A percentile compares a stretch with the other conserved stretches of the same genome.
phyloP scores from a whole-genome alignment of 805 yeast species.

The Zygosaccharomyces rouxii region DNA sequence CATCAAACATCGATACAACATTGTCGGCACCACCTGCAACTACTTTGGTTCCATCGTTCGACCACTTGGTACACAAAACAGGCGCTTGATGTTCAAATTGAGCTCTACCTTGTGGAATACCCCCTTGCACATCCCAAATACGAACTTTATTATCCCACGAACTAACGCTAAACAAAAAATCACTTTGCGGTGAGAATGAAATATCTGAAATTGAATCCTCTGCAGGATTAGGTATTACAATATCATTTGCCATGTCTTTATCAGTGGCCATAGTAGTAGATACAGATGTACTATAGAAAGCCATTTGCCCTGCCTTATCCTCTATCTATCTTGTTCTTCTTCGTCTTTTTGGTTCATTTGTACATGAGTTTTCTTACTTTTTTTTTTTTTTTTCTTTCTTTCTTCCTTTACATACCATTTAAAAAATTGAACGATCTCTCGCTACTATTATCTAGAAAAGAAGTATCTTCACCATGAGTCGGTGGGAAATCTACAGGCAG shows the following conservation, averaged over 20 bases:
- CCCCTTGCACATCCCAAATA: conserved; percentile 80
- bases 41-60: conserved; percentile 80
- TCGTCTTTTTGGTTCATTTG: conserved; percentile 6
- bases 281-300: conserved; percentile 20
- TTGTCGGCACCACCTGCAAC: conserved; percentile 90
- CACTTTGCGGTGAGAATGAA: conserved; percentile 82
- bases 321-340: not conserved
- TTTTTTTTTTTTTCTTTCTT: conserved; percentile 5
- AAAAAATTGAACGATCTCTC: conserved; percentile 3
- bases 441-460: not conserved
- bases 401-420: conserved; percentile 2
- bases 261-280: conserved; percentile 31
- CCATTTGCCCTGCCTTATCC: conserved; percentile 14
- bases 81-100: conserved; percentile 88
- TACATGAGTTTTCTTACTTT: conserved; percentile 8
- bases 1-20: conserved; percentile 76
- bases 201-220: conserved; percentile 85
- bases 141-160: conserved; percentile 96
- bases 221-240: conserved; percentile 73
- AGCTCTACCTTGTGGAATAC: conserved; percentile 83
- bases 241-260: conserved; percentile 55
- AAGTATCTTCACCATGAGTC: not conserved
- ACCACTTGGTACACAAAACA: conserved; percentile 77
- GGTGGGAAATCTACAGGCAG: not conserved
- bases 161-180: conserved; percentile 65